Percentiles rank a stretch among this genome's conserved stretches.
Evolutionary conservation across 2,329 filamentous ascomycete species (phyloP).

Genomic region (Phialemonium atrogriseum): DNA sequence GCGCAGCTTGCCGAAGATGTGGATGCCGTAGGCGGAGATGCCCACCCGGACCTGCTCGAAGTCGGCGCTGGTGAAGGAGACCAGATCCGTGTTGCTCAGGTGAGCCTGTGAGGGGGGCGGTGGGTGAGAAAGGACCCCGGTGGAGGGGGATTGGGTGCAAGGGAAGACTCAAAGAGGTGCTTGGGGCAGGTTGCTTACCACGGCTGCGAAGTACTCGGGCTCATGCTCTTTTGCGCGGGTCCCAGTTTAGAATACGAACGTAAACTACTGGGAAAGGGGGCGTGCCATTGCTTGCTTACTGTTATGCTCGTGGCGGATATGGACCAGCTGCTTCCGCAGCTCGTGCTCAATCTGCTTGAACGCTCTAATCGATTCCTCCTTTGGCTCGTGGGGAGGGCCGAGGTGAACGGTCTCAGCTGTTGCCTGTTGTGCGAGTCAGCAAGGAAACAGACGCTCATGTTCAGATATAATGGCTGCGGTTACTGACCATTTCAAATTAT

Average conservation of each 20-base stretch:
- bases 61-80: constrained; percentile 28
- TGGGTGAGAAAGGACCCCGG: constrained; percentile 2
- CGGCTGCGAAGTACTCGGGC: constrained; percentile 45
- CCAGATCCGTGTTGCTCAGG: constrained; percentile 29
- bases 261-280: too few relatives aligned
- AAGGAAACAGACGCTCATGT: too few relatives aligned
- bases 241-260: constrained; percentile 4
- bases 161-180: too few relatives aligned
- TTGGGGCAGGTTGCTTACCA: constrained; percentile 15
- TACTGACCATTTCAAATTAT: too few relatives aligned
- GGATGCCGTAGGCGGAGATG: constrained; percentile 36
- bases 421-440: constrained; percentile 24
- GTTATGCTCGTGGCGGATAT: constrained; percentile 36
- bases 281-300: constrained; percentile 21
- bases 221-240: constrained; percentile 36
- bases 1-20: constrained; percentile 40
- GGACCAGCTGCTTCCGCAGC: constrained; percentile 42
- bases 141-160: constrained; percentile 8
- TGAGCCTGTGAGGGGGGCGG: too few relatives aligned
- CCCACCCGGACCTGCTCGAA: constrained; percentile 36
- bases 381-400: constrained; percentile 37
- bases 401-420: constrained; percentile 45
- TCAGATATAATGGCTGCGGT: too few relatives aligned
- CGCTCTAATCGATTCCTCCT: constrained; percentile 40
- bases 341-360: constrained; percentile 41